Evolutionary conservation across 1,284 basidiomycete species (phyloP).

Genomic region (Ceratobasidium sp.): DNA sequence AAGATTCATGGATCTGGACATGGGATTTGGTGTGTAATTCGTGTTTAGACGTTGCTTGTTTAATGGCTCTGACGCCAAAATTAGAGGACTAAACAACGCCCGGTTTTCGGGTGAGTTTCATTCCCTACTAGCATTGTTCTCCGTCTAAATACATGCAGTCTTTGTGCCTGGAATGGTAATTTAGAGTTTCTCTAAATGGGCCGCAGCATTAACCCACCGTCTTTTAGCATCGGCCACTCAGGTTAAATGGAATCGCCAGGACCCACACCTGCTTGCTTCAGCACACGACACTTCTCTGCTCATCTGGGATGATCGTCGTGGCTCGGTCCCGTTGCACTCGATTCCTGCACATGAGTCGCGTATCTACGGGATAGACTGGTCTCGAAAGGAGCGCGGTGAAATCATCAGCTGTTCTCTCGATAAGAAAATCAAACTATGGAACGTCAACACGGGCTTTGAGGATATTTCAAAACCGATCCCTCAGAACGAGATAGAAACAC

Average conservation of each 20-base stretch:
- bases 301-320: constrained; percentile 86
- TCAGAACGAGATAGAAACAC: constrained; percentile 66
- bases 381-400: constrained; percentile 74
- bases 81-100: constrained; percentile 21
- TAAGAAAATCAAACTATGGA: constrained; percentile 90
- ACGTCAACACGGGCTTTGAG: constrained; percentile 54
- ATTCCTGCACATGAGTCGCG: constrained; percentile 86
- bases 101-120: constrained; percentile 30
- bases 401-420: constrained; percentile 93
- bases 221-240: constrained; percentile 83
- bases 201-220: background rate
- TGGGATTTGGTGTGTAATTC: constrained; percentile 74
- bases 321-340: constrained; percentile 80
- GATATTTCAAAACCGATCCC: constrained; percentile 25
- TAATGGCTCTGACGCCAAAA: background rate
- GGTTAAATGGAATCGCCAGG: constrained; percentile 93
- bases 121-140: background rate
- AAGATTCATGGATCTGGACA: constrained; percentile 79
- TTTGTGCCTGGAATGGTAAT: constrained; percentile 79
- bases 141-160: constrained; percentile 40
- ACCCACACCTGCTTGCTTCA: constrained; percentile 86
- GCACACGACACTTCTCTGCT: constrained; percentile 85
- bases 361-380: constrained; percentile 97
- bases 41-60: constrained; percentile 8
- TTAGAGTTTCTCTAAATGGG: background rate